Base-by-base conservation (phyloP, 2,329 filamentous ascomycete genomes). In the Diaporthe velutina region DNA sequence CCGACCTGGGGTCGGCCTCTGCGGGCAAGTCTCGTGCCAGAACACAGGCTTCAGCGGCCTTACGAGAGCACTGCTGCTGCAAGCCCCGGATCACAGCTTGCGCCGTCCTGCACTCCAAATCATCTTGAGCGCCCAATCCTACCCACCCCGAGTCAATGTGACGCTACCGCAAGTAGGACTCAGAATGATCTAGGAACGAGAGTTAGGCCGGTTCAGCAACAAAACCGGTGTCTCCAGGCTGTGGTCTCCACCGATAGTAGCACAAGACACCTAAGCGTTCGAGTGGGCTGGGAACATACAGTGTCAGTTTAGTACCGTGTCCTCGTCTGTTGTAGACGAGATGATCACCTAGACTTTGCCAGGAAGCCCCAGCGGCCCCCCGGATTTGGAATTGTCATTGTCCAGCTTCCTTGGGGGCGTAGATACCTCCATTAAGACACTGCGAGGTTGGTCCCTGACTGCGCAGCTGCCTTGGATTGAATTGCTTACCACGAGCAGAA, bases 71-170 rank as follows among this genome's bases (percentile, higher is more conserved):
- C 38, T 54, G 22, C 42, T 54, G 33, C 54, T 61, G 70, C 70
- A 60, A 54, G 33, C 52, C 60, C 40, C 22, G 60, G 38, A 61
- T 45, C 17, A 35, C 55, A 60, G 33, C 30, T 58, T 52, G 48
- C 50, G 54, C 45, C 15, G 2, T 38, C 45, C 28, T 70, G 45
- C 45, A 55, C 64, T 52, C 55, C 33, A 25, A 25, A 61, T 30
- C 45, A 19, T 40, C 52, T 64, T 57, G 42, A 52, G 35, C 15
- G 42, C 57, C 57, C 55, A 48, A 70, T 73, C 38, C 42, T 30
- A 64, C 42, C 57, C 57, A 70, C n/a, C 48, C 13, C 28, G 48
- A 30, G 45, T 30, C 45, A 52, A 35, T 70, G 50, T 38, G 28
- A 61, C 52, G 54, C 38, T 64, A 35, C 55, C 28, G 38, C 57